A percentile compares a stretch with the other conserved stretches of the same genome.
Conservation (phyloP, 1,284 basidiomycete species). For the Sporisorium exsertum region DNA sequence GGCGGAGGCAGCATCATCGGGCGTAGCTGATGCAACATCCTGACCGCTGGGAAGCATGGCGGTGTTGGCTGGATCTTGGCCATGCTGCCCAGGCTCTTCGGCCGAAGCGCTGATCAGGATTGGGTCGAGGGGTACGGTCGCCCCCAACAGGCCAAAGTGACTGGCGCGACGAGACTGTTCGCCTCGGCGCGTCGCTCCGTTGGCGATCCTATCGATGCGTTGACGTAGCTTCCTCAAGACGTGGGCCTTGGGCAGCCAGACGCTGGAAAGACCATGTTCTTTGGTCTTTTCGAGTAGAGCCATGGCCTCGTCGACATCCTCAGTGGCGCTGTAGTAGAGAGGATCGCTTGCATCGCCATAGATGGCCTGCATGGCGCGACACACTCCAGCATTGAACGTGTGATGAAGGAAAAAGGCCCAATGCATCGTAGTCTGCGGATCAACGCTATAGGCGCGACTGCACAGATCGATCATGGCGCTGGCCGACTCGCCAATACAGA, state of each 20-base stretch:
- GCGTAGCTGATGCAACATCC: constrained; percentile 6
- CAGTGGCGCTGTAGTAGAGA: constrained; percentile 10
- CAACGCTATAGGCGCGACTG: constrained; percentile 6
- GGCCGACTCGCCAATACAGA: constrained; percentile 16
- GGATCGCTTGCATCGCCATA: constrained; percentile 9
- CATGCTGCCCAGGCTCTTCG: no score
- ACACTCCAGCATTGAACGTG: constrained; percentile 24
- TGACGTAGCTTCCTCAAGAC: constrained; percentile 14
- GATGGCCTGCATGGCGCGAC: constrained; percentile 20
- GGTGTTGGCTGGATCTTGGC: neutral
- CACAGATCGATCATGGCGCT: constrained; percentile 22
- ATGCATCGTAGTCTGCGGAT: constrained; percentile 9
- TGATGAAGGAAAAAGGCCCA: constrained; percentile 21
- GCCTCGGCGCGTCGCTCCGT: constrained; percentile 3
- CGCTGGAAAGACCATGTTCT: constrained; percentile 4
- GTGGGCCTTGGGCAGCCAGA: constrained; percentile 12
- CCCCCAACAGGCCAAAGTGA: constrained; percentile 8
- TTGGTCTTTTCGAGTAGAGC: constrained; percentile 10
- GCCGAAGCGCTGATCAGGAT: no score
- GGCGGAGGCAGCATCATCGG: constrained; percentile 6
- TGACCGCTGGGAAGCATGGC: constrained; percentile 2
- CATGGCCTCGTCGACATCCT: constrained; percentile 20
- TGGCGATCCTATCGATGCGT: constrained; percentile 3
- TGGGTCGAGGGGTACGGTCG: constrained; percentile 2
- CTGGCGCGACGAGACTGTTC: constrained; percentile 12